A percentile compares a stretch with the other conserved stretches of the same genome.
phyloP scores from a whole-genome alignment of 208 protist species.

The Novymonas esmeraldas region DNA sequence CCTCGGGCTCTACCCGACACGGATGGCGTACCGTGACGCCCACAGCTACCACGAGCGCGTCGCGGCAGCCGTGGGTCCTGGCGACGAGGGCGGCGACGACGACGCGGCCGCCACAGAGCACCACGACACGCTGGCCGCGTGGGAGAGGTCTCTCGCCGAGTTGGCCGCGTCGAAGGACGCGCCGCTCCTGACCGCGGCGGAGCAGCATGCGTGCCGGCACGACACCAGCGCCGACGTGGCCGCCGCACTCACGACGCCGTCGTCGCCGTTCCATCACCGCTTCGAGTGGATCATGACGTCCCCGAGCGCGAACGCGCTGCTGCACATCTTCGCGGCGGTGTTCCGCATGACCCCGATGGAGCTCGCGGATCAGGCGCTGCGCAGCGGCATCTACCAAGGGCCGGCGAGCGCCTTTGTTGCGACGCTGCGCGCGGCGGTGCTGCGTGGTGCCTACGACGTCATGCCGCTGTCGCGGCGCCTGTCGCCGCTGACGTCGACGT shows the following conservation, averaged over 20 bases:
- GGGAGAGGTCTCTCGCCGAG: conserved; percentile 27
- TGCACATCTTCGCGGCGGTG: conserved; percentile 64
- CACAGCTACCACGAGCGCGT: conserved; percentile 20
- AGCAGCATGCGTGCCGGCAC: conserved; percentile 26
- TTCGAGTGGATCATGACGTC: conserved; percentile 60
- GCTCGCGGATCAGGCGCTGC: conserved; percentile 60
- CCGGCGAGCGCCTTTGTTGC: conserved; percentile 46
- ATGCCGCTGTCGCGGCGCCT: conserved; percentile 77
- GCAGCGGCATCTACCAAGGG: conserved; percentile 74
- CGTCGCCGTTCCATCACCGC: conserved; percentile 38
- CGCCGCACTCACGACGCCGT: conserved; percentile 29
- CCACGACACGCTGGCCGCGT: conserved; percentile 9
- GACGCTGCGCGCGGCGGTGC: conserved; percentile 40
- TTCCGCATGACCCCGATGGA: conserved; percentile 69
- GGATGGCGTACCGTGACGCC: conserved; percentile 35
- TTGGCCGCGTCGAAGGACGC: conserved; percentile 21
- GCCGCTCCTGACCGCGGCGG: conserved; percentile 13
- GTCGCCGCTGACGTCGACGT: conserved; percentile 58
- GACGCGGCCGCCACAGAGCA: background rate
- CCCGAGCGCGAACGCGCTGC: conserved; percentile 76
- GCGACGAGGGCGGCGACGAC: background rate
- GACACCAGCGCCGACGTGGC: background rate
- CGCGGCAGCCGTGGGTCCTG: background rate
- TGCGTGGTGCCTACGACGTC: conserved; percentile 47
- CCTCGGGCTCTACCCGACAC: conserved; percentile 56